Conservation (phyloP, 2,329 filamentous ascomycete species). For the Trichoderma oligosporum region DNA sequence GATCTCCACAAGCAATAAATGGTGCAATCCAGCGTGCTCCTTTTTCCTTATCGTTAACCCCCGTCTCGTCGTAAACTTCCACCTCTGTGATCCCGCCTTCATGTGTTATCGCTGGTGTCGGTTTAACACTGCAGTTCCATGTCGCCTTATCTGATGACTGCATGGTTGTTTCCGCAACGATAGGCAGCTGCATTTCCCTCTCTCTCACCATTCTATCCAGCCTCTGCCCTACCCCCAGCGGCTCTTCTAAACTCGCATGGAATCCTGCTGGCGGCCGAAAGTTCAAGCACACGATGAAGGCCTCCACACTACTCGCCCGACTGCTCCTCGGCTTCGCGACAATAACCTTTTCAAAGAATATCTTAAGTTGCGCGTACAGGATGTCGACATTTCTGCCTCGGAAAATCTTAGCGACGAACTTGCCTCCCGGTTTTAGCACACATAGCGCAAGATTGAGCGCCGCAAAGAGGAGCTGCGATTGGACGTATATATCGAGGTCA, state of each 20-base stretch:
- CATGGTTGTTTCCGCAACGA: conserved; percentile 41
- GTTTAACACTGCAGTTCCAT: conserved; percentile 37
- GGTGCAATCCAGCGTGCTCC: conserved; percentile 79
- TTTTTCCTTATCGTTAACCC: conserved; percentile 24
- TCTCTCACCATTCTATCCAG: conserved; percentile 49
- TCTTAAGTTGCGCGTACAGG: conserved; percentile 87
- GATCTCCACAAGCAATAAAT: conserved; percentile 94
- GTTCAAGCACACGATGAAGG: conserved; percentile 91
- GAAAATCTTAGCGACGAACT: conserved; percentile 98
- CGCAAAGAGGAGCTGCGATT: conserved; percentile 90
- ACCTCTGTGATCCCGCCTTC: conserved; percentile 44
- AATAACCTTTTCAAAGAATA: conserved; percentile 79
- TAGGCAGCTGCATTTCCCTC: conserved; percentile 38
- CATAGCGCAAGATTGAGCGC: conserved; percentile 91
- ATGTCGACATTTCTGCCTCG: conserved; percentile 91
- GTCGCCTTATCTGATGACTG: conserved; percentile 45
- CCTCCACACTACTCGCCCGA: conserved; percentile 93
- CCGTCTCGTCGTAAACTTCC: conserved; percentile 45
- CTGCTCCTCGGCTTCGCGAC: conserved; percentile 93
- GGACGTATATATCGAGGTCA: conserved; percentile 96
- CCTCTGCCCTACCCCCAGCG: conserved; percentile 61
- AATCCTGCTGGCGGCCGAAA: conserved; percentile 78
- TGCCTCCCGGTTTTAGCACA: conserved; percentile 86
- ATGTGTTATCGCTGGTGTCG: conserved; percentile 19
- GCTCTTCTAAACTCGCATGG: conserved; percentile 69